These are phyloP conservation scores for Pulveroboletus sp. DNA, from an alignment of 768 basidiomycete species.

Conservation along the genomic window DNA sequence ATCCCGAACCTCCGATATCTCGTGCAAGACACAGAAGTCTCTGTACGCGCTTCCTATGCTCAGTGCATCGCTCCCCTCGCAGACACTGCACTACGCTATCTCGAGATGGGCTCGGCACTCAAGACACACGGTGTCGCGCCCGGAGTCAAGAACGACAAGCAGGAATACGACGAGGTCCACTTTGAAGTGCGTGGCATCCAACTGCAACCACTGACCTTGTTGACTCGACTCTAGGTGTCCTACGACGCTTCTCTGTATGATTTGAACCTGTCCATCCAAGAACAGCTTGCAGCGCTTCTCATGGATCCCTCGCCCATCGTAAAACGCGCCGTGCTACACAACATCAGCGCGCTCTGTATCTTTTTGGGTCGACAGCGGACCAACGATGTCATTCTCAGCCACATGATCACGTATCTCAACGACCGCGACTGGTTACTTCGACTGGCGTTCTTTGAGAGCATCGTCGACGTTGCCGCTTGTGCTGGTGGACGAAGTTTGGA, in stretches of 20 bases:
- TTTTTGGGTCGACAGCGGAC: conserved; percentile 93
- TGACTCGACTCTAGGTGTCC: conserved; percentile 59
- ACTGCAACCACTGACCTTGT: not conserved
- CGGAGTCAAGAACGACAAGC: conserved; percentile 41
- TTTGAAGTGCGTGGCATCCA: conserved; percentile 59
- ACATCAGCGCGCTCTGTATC: conserved; percentile 86
- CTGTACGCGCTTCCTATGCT: conserved; percentile 79
- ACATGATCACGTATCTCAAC: conserved; percentile 83
- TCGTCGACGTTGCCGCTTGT: conserved; percentile 93
- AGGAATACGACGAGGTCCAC: conserved; percentile 74
- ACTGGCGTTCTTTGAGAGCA: conserved; percentile 91
- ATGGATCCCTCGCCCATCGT: conserved; percentile 89
- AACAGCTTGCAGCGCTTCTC: conserved; percentile 81
- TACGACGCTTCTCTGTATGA: conserved; percentile 88
- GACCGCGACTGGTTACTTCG: conserved; percentile 92
- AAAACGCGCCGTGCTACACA: conserved; percentile 84
- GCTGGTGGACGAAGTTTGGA: conserved; percentile 90
- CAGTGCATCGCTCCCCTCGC: conserved; percentile 84
- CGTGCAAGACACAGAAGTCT: conserved; percentile 79
- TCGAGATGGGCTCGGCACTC: conserved; percentile 92
- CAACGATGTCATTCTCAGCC: conserved; percentile 89
- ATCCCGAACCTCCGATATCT: conserved; percentile 87
- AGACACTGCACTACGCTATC: conserved; percentile 79
- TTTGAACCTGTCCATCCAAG: conserved; percentile 80
- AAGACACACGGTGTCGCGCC: conserved; percentile 73